A percentile compares a stretch with the other conserved stretches of the same genome.
Conservation (phyloP, 345 rosid genomes). For the Limnanthes douglasii region DNA sequence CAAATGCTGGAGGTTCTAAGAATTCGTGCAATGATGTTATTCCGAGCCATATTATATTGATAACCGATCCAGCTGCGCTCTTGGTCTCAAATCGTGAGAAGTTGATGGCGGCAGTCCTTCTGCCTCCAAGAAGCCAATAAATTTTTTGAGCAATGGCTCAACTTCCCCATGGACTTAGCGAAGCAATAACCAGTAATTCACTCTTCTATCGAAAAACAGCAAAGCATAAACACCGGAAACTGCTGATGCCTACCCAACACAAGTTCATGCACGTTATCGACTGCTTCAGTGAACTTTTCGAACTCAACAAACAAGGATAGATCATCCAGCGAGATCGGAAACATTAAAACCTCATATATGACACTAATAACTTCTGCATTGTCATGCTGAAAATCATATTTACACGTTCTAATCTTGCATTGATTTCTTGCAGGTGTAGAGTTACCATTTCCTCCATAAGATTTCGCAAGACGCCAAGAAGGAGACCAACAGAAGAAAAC, state of each 20-base stretch:
- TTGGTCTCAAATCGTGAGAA: slow-evolving; percentile 49
- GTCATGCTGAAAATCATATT: slow-evolving; percentile 54
- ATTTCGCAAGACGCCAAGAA: slow-evolving; percentile 48
- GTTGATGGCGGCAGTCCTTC: slow-evolving; percentile 56
- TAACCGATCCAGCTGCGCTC: slow-evolving; percentile 49
- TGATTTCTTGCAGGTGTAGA: slow-evolving; percentile 49
- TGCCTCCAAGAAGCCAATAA: slow-evolving; percentile 62
- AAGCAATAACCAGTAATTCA: slow-evolving; percentile 67
- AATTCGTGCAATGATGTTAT: slow-evolving; percentile 90
- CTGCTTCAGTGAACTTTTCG: slow-evolving; percentile 73
- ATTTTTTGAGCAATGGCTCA: slow-evolving; percentile 75
- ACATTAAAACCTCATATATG: slow-evolving; percentile 99
- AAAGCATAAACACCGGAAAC: slow-evolving; percentile 86
- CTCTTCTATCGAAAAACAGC: slow-evolving; percentile 85
- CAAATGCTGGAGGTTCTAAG: slow-evolving; percentile 88
- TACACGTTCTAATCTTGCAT: slow-evolving; percentile 28
- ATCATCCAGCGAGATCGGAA: slow-evolving; percentile 73
- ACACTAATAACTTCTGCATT: slow-evolving; percentile 65
- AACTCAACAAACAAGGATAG: slow-evolving; percentile 60
- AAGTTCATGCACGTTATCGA: slow-evolving; percentile 84
- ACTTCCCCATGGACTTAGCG: slow-evolving; percentile 79
- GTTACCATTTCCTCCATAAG: slow-evolving; percentile 85
- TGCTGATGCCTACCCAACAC: slow-evolving; percentile 82
- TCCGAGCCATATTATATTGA: slow-evolving; percentile 91
- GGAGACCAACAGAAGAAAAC: slow-evolving; percentile 53